These are phyloP conservation scores for Diutina mesorugosa DNA, from an alignment of 1,139 yeast genomes.

Conservation along the genomic window DNA sequence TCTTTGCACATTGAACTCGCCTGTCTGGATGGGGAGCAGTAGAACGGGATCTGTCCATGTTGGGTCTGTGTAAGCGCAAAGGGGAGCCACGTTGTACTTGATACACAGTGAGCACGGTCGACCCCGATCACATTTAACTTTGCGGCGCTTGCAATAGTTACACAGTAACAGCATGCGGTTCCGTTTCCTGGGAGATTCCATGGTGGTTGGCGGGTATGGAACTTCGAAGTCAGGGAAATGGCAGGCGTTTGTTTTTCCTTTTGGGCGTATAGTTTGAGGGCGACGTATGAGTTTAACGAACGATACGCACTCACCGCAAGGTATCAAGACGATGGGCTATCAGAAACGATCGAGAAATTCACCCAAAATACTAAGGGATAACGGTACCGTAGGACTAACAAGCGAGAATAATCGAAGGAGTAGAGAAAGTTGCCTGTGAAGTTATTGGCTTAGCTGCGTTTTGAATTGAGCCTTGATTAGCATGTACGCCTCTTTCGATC, in stretches of 20 bases:
- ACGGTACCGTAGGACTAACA: too few relatives aligned
- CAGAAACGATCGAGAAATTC: neutral
- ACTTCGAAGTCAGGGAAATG: neutral
- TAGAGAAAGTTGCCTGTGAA: too few relatives aligned
- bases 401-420: too few relatives aligned
- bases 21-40: neutral
- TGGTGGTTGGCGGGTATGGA: neutral
- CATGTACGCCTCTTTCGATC: too few relatives aligned
- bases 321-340: neutral
- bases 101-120: slow-evolving; percentile 17
- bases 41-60: neutral
- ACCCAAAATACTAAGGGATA: neutral
- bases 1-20: neutral
- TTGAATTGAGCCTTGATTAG: too few relatives aligned
- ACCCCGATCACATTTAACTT: slow-evolving; percentile 18
- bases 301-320: neutral
- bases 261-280: neutral
- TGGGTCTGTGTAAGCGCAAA: slow-evolving; percentile 19
- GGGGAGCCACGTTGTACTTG: slow-evolving; percentile 11
- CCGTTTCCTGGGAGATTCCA: slow-evolving; percentile 9
- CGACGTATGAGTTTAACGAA: neutral
- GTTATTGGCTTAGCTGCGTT: too few relatives aligned
- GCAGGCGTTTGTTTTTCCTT: neutral
- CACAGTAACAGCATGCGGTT: slow-evolving; percentile 17
- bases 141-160: slow-evolving; percentile 15